Evolutionary conservation across 2,329 filamentous ascomycete species (phyloP), one percentile per base, ranked within the genome.

Genomic region (Elsinoe ampelina): DNA sequence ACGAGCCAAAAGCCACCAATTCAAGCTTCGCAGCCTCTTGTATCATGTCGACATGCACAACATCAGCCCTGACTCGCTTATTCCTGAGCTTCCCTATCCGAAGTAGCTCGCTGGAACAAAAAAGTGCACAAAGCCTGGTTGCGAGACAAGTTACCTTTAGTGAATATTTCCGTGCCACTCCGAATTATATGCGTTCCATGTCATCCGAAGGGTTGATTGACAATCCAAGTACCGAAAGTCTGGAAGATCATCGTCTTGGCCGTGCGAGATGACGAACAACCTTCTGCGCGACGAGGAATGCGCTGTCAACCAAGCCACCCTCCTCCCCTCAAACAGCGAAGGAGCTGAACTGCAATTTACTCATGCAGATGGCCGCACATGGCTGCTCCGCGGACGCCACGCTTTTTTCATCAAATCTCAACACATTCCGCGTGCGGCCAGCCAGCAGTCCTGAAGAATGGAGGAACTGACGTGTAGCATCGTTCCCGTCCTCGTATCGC

Each of bases 21-120:
- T 34, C 34, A 52, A 32, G 32, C 15, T 42, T 26, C 19, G 34
- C 48, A 52, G 48, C 48, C 48, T 36, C 48, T 15, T 39, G 48
- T 52, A 52, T 52, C 48, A 52, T 26, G 26, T 35, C 48, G 17
- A 39, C 32, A 52, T 52, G 48, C 48, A 52, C 35, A 52, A 52
- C 48, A 52, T 52, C 35, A 50, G 35, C 48, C 34, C 48, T 52
- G 48, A 52, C 48, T 52, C 32, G 35, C 48, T 34, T 11, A 19
- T 36, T 15, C 19, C 19, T 52, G 11, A 35, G 15, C 34, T 36
- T 38, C 48, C 48, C 48, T 35, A n/a, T 39, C 48, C 48, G 48
- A 52, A 52, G 20, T 52, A 52, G 48, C 48, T 26, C 34, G 32
- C n/a, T 13, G 17, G 32, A 52, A 38, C 48, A 15, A 22, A 50